Conservation (phyloP, 192 early-diverging fungal species). For the Obelidium mucronatum region DNA sequence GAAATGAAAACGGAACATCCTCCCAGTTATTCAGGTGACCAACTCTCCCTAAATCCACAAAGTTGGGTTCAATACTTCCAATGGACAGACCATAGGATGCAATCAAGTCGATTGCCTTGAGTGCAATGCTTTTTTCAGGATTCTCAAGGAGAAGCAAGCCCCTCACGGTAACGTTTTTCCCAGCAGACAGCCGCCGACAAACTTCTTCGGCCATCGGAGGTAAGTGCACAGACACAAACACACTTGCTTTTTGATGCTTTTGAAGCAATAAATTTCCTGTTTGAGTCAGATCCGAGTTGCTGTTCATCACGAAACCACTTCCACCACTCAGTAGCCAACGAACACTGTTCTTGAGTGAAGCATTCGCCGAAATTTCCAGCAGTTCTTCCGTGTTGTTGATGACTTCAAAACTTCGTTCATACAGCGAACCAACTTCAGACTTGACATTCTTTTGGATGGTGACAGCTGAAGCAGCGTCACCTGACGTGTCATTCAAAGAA, state of each 20-base stretch:
- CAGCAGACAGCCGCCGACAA: conserved; percentile 45
- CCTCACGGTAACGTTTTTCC: conserved; percentile 57
- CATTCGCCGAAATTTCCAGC: conserved; percentile 60
- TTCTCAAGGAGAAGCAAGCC: conserved; percentile 74
- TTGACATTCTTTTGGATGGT: conserved; percentile 33
- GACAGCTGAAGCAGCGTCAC: not conserved
- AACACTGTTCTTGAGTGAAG: conserved; percentile 51
- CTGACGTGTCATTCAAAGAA: conserved; percentile 12
- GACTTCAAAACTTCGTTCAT: conserved; percentile 43
- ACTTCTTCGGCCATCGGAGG: conserved; percentile 49
- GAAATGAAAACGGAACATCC: conserved; percentile 64
- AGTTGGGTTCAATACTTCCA: conserved; percentile 55
- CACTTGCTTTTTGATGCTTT: conserved; percentile 53
- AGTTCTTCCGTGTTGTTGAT: conserved; percentile 59
- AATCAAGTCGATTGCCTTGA: conserved; percentile 69
- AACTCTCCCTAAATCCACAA: conserved; percentile 79
- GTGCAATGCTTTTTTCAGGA: conserved; percentile 47
- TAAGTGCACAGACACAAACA: conserved; percentile 60
- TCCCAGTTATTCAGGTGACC: conserved; percentile 79
- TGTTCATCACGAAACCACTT: conserved; percentile 39
- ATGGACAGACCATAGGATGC: conserved; percentile 68
- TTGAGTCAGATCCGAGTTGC: conserved; percentile 11
- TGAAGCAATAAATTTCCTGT: conserved; percentile 46
- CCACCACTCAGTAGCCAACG: conserved; percentile 49
- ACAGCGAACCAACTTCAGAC: conserved; percentile 42